Conservation (phyloP, 2,329 filamentous ascomycete species). For the Ascochyta koolunga region DNA sequence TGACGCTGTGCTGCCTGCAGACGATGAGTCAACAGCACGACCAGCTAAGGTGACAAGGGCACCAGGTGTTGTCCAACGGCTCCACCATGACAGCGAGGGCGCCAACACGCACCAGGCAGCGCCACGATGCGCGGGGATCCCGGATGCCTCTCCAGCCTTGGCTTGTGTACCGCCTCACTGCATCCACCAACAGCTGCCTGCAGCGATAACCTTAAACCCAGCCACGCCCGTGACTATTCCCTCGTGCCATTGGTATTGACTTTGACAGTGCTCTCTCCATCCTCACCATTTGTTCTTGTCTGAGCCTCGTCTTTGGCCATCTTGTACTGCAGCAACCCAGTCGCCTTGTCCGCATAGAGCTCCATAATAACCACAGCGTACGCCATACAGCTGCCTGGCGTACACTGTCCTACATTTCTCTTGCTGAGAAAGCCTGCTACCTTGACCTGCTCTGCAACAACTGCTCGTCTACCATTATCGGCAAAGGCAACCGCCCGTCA, state of each 20-base stretch:
- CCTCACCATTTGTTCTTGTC: not conserved
- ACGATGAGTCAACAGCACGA: conserved; percentile 11
- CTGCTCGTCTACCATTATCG: no score
- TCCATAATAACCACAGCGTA: not conserved
- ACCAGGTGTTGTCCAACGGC: conserved; percentile 4
- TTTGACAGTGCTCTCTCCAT: not conserved
- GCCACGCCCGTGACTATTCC: conserved; percentile 26
- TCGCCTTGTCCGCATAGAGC: not conserved
- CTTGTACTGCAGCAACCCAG: not conserved
- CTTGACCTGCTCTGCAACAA: not conserved
- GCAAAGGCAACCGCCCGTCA: not conserved
- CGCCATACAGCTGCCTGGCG: conserved; percentile 1
- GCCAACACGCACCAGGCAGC: conserved; percentile 11
- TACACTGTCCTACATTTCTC: not conserved
- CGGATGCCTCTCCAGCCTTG: conserved; percentile 15
- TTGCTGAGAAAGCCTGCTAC: not conserved
- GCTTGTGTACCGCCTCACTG: conserved; percentile 34
- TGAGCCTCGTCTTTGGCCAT: not conserved
- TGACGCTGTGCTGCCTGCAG: conserved; percentile 5
- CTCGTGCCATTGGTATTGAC: not conserved
- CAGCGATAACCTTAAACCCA: conserved; percentile 28
- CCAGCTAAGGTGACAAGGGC: not conserved
- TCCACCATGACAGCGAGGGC: conserved; percentile 10
- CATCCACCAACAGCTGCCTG: conserved; percentile 25
- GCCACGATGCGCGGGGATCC: conserved; percentile 20